These are phyloP conservation scores for Abrus precatorius DNA, from an alignment of 306 rosid genomes.

Conservation along the genomic window DNA sequence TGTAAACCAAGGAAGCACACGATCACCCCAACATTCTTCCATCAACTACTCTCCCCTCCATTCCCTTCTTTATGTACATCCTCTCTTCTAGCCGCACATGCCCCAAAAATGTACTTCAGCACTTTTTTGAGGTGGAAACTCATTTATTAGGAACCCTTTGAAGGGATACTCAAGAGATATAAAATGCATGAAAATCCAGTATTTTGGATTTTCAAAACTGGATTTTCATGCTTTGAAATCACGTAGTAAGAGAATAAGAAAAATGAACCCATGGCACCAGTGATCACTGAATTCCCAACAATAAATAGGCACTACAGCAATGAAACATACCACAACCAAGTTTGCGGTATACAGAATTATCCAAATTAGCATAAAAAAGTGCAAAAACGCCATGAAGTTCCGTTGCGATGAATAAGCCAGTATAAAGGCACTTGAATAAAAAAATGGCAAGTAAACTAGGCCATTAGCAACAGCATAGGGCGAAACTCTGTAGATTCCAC, in stretches of 20 bases:
- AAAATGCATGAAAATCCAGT: slow-evolving; percentile 88
- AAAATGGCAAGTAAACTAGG: slow-evolving; percentile 78
- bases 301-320: slow-evolving; percentile 86
- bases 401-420: slow-evolving; percentile 80
- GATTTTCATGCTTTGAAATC: slow-evolving; percentile 73
- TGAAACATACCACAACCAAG: slow-evolving; percentile 86
- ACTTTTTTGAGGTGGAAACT: slow-evolving; percentile 74
- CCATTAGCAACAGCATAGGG: slow-evolving; percentile 85
- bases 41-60: slow-evolving; percentile 67
- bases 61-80: slow-evolving; percentile 69
- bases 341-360: slow-evolving; percentile 78
- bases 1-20: slow-evolving; percentile 72
- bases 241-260: slow-evolving; percentile 87
- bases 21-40: slow-evolving; percentile 74
- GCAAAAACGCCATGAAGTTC: slow-evolving; percentile 67
- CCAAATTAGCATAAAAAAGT: slow-evolving; percentile 78
- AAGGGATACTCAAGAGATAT: slow-evolving; percentile 82
- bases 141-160: slow-evolving; percentile 82
- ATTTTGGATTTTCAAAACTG: slow-evolving; percentile 65
- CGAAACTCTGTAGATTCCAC: slow-evolving; percentile 85
- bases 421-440: slow-evolving; percentile 72
- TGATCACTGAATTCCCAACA: slow-evolving; percentile 78
- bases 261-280: slow-evolving; percentile 85
- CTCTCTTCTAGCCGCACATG: slow-evolving; percentile 66
- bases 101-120: slow-evolving; percentile 76